Conservation (phyloP, 179 eudicot genomes). For the Dionaea muscipula region DNA sequence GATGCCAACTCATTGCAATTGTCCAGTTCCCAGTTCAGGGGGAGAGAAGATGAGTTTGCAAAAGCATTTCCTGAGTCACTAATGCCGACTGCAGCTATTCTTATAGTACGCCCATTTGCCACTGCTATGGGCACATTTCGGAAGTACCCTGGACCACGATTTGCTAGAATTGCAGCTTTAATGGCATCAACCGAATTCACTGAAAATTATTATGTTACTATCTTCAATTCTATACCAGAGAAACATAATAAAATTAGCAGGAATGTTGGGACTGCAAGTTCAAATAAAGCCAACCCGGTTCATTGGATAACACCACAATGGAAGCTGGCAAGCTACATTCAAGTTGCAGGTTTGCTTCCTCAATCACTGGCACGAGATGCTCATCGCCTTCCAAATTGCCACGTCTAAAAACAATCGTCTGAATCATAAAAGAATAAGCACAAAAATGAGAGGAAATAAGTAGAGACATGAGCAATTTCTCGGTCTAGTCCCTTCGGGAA, state of each 20-base stretch:
- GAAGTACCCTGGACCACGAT: slow-evolving; percentile 37
- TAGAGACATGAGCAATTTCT: slow-evolving; percentile 1
- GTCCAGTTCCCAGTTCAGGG: slow-evolving; percentile 51
- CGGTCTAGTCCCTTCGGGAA: neutral
- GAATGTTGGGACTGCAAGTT: neutral
- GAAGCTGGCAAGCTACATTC: slow-evolving; percentile 54
- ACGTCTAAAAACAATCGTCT: slow-evolving; percentile 65
- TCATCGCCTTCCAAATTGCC: slow-evolving; percentile 74
- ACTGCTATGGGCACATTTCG: slow-evolving; percentile 49
- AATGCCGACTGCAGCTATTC: slow-evolving; percentile 73
- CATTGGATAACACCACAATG: slow-evolving; percentile 60
- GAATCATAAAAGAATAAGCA: slow-evolving; percentile 9
- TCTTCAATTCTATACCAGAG: slow-evolving; percentile 11
- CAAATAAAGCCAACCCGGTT: slow-evolving; percentile 37
- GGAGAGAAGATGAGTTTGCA: slow-evolving; percentile 75
- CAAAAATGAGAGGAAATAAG: slow-evolving; percentile 5
- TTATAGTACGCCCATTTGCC: slow-evolving; percentile 74
- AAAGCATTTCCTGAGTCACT: slow-evolving; percentile 57
- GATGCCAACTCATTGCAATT: slow-evolving; percentile 53
- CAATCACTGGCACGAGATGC: slow-evolving; percentile 61
- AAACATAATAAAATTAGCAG: slow-evolving; percentile 3
- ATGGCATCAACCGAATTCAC: slow-evolving; percentile 48
- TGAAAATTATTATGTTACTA: slow-evolving; percentile 16
- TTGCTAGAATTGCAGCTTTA: slow-evolving; percentile 49
- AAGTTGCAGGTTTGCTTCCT: slow-evolving; percentile 45